Conservation (phyloP, 331 rosid genomes). For the Erythrophleum ivorense region DNA sequence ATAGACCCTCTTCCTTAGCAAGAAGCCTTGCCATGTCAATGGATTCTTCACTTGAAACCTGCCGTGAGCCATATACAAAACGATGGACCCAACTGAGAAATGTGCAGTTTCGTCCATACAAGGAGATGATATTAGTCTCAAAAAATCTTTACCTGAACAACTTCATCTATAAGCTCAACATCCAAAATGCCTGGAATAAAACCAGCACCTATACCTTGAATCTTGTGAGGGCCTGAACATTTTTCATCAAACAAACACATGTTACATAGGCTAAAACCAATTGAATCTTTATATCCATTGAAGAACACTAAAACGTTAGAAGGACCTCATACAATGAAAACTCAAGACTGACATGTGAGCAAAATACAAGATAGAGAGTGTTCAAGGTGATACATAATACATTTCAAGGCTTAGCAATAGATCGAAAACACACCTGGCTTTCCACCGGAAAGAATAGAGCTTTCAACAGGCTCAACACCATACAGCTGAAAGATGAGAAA, state of each 20-base stretch:
- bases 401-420: not conserved
- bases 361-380: not conserved
- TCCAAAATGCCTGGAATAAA: constrained; percentile 80
- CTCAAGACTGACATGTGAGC: constrained; percentile 23
- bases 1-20: constrained; percentile 70
- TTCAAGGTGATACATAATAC: not conserved
- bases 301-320: constrained; percentile 2
- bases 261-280: constrained; percentile 6
- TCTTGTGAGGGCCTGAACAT: constrained; percentile 83
- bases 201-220: constrained; percentile 95
- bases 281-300: constrained; percentile 14
- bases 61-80: constrained; percentile 25
- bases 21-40: constrained; percentile 74
- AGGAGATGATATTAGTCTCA: not conserved
- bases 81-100: constrained; percentile 15
- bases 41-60: constrained; percentile 79
- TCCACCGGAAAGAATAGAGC: constrained; percentile 53
- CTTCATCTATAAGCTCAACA: constrained; percentile 65
- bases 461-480: constrained; percentile 54
- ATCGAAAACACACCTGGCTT: constrained; percentile 46
- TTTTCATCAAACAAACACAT: constrained; percentile 23
- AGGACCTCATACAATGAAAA: too few species aligned
- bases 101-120: not conserved
- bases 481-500: constrained; percentile 36
- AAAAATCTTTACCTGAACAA: constrained; percentile 63